phyloP scores from a whole-genome alignment of 2,329 filamentous ascomycete species.

The Chaetothyriales sp. region DNA sequence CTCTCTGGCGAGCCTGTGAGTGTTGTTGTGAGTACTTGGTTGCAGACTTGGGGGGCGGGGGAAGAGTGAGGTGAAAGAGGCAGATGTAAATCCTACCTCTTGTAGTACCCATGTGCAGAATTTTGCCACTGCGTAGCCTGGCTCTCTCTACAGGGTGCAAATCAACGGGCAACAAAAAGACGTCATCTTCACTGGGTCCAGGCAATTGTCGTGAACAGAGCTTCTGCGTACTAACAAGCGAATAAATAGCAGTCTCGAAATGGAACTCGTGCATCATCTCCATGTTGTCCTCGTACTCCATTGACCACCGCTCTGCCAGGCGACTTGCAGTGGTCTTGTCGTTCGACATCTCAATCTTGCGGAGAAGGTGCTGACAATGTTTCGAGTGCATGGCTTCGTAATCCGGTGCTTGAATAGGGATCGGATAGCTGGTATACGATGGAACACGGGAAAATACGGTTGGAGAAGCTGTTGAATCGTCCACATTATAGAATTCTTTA shows the following conservation, averaged over 20 bases:
- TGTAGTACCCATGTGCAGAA: background rate
- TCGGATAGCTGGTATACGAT: too few species aligned
- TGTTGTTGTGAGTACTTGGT: background rate
- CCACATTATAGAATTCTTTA: too few species aligned
- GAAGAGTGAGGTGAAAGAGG: background rate
- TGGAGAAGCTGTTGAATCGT: too few species aligned
- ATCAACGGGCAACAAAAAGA: background rate
- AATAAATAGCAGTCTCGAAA: background rate
- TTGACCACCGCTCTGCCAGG: background rate
- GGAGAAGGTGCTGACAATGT: background rate
- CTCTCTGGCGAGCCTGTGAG: constrained; percentile 1
- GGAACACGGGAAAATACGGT: too few species aligned
- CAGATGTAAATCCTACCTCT: background rate
- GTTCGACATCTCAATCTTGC: background rate
- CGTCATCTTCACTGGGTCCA: background rate
- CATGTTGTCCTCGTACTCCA: background rate
- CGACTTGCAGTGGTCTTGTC: background rate
- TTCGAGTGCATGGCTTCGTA: background rate
- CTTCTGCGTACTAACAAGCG: background rate
- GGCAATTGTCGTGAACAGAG: background rate
- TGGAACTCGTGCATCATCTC: constrained; percentile 1
- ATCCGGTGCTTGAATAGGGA: too few species aligned
- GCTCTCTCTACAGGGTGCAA: background rate
- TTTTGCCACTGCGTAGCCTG: background rate
- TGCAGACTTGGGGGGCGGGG: too few species aligned